These are phyloP conservation scores for Penstemon davidsonii DNA, from an alignment of 257 asterid species.

Conservation along the genomic window DNA sequence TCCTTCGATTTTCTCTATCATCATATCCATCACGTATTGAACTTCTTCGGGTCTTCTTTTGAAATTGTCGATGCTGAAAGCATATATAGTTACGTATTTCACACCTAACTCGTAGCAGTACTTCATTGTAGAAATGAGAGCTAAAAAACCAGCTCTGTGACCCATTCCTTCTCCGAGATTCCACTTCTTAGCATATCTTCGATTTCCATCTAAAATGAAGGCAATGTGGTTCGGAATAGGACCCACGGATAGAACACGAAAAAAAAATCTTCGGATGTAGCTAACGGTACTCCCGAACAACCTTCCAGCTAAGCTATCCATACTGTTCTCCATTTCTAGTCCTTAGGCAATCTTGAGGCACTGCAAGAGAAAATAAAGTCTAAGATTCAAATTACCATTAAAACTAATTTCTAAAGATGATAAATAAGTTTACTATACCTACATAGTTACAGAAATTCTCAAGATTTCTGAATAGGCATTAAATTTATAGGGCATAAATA, in stretches of 20 bases:
- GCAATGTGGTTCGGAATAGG: conserved; percentile 69
- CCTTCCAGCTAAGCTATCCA: conserved; percentile 28
- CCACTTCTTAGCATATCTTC: conserved; percentile 64
- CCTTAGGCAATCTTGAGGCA: too few species aligned
- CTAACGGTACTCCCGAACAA: conserved; percentile 41
- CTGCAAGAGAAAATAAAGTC: too few species aligned
- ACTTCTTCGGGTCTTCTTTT: conserved; percentile 67
- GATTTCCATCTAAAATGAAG: conserved; percentile 74
- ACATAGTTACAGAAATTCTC: too few species aligned
- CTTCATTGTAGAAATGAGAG: conserved; percentile 63
- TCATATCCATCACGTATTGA: conserved; percentile 61
- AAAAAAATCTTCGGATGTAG: conserved; percentile 49
- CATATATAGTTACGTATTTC: conserved; percentile 55
- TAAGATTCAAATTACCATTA: too few species aligned
- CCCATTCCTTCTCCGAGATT: conserved; percentile 59
- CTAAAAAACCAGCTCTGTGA: conserved; percentile 60
- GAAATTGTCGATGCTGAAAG: conserved; percentile 87
- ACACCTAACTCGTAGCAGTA: conserved; percentile 73
- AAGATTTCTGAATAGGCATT: too few species aligned
- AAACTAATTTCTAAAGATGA: too few species aligned
- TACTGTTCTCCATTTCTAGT: conserved; percentile 30
- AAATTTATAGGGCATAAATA: too few species aligned
- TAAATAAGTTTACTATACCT: too few species aligned
- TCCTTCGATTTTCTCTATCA: conserved; percentile 76
- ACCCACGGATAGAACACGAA: conserved; percentile 53